Percentiles rank a stretch among this genome's conserved stretches.
Conservation (phyloP, 805 yeast species). For the Kregervanrija pseudodelftensis region DNA sequence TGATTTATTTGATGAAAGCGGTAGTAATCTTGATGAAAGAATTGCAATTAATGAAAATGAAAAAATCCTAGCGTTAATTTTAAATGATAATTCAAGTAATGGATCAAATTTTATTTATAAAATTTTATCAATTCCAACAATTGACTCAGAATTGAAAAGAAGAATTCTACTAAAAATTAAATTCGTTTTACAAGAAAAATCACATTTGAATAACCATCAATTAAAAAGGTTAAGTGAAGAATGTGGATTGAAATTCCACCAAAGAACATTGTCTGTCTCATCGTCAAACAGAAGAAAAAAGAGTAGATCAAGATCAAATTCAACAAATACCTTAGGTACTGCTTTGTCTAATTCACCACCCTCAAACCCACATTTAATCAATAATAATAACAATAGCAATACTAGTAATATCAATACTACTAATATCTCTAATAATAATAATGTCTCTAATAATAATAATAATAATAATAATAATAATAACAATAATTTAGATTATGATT, state of each 20-base stretch:
- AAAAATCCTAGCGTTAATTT: constrained; percentile 37
- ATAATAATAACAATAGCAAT: constrained; percentile 2
- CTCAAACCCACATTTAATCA: constrained; percentile 8
- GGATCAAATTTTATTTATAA: constrained; percentile 78
- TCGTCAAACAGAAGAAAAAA: constrained; percentile 17
- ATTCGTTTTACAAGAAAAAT: constrained; percentile 53
- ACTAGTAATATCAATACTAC: constrained; percentile 3
- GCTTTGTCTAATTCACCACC: constrained; percentile 5
- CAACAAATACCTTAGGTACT: constrained; percentile 13
- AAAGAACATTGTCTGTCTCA: constrained; percentile 15
- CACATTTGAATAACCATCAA: constrained; percentile 62
- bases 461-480: constrained; percentile 1
- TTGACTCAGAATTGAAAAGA: constrained; percentile 49
- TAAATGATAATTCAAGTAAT: constrained; percentile 50
- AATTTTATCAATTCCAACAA: constrained; percentile 63
- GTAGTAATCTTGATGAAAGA: constrained; percentile 6
- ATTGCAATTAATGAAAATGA: constrained; percentile 2
- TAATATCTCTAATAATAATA: constrained; percentile 7
- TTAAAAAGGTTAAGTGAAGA: constrained; percentile 87
- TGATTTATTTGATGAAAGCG: constrained; percentile 17
- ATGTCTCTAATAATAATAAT: constrained; percentile 11
- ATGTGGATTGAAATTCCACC: constrained; percentile 55
- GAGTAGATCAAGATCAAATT: constrained; percentile 22
- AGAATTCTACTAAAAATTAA: constrained; percentile 57
- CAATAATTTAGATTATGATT: constrained; percentile 20